Base-by-base conservation (phyloP, 164 flowering plant species). In the Stephania japonica region DNA sequence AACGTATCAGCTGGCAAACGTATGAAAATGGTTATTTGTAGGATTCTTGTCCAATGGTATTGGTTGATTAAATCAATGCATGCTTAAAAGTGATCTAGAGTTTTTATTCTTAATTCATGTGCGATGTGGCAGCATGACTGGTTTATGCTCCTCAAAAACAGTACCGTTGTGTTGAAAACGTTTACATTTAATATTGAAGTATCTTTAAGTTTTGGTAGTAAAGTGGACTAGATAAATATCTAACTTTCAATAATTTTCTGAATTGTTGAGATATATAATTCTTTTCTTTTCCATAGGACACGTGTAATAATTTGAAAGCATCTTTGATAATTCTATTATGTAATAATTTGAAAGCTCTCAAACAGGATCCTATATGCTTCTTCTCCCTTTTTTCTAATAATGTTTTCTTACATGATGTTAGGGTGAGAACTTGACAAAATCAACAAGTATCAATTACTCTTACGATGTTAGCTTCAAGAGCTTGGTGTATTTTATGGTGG, bases 401-500 rank as follows among this genome's bases (percentile, higher is more conserved):
- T 59, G 64, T n/a, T 59, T 59, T 59, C 64, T 59, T 6, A 7
- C 73, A 8, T 83, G 70, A 63, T 86, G 56, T 69, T 72, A 89
- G 94, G 91, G 80, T 12, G 91, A 84, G 44, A 81, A 38, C 27
- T 47, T 72, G 50, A 66, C 83, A 44, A 73, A 53, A 67, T 77
- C 81, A 62, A 25, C 50, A 23, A 78, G 80, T 72, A 27, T 67
- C 38, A 90, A 91, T 42, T 70, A 62, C 70, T 71, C 86, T 67
- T 75, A 85, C 63, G 78, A 80, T 72, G 84, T 84, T 68, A 87
- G 73, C 81, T 83, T 96, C 80, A 85, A 84, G 80, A 88, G 85
- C 81, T 84, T 96, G 88, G 90, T 71, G 23, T 96, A 96, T 82
- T 96, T 96, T 85, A 91, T 93, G 90, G 86, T 90, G 78, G 97